phyloP scores from a whole-genome alignment of 768 basidiomycete species.

The Collybiopsis confluens region DNA sequence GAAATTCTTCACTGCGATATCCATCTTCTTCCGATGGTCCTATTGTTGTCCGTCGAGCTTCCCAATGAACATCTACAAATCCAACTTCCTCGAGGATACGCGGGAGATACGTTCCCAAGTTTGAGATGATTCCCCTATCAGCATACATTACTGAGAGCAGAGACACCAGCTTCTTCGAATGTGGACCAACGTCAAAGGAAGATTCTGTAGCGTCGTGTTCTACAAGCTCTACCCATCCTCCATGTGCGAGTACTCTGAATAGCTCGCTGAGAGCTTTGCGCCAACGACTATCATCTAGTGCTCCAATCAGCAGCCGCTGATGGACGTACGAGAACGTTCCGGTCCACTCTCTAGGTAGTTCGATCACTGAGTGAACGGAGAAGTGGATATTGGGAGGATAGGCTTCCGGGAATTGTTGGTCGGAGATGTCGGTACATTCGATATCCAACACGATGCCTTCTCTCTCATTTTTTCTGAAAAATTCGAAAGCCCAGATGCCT shows the following conservation, averaged over 20 bases:
- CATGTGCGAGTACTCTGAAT: not conserved
- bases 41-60: not conserved
- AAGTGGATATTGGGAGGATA: not conserved
- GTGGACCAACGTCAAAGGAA: not conserved
- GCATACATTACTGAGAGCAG: not conserved
- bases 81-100: not conserved
- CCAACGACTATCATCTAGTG: not conserved
- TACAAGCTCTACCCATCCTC: slow-evolving; percentile 1
- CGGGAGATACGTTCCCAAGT: not conserved
- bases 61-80: not conserved
- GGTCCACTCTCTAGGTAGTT: not conserved
- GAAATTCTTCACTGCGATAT: not conserved
- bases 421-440: slow-evolving; percentile 2
- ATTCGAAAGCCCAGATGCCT: slow-evolving; percentile 2
- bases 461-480: not conserved
- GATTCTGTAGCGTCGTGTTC: not conserved
- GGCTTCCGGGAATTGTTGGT: not conserved
- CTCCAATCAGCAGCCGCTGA: not conserved
- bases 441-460: not conserved
- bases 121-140: not conserved
- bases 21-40: not conserved
- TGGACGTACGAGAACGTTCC: not conserved
- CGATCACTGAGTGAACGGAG: not conserved
- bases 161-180: not conserved
- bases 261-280: not conserved